Base-by-base conservation (phyloP, 352 stramenopile species). In the Pythium guiyangense region DNA sequence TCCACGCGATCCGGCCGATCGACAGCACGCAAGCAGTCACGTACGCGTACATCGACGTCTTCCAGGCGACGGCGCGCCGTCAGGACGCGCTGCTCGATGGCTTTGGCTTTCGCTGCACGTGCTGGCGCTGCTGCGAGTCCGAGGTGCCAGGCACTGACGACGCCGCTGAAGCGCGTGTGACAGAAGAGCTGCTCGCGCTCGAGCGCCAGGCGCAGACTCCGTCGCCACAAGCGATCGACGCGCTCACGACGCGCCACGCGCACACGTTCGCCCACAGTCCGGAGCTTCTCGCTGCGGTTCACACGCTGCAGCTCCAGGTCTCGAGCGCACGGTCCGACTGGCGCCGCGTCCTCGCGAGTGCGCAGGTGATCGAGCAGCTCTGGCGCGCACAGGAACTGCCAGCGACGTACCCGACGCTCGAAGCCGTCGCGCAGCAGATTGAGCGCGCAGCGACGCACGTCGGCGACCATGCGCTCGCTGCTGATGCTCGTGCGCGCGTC, bases 41-140 rank as follows among this genome's bases (percentile, higher is more conserved):
- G 52, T 85, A 71, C 48, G 69, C 80, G 20, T 87, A 87, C 58
- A 59, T 90, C 44, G 77, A 88, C 26, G 52, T 88, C 14, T 57
- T 71, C 15, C 71, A 81, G n/a, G 52, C 66, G 3, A 64, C 49
- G 52, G 43, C 59, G 10, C 55, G 66, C 43, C 76, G 77, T 14
- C 76, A 74, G 51, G 42, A 64, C 20, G 44, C 71, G 15, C 64
- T 88, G 15, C 35, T 22, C 1, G 57, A 64, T 22, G 74, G 65
- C 5, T 90, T 90, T 51, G 75, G 69, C 14, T 88, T 90, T 45
- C 48, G 59, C 1, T 90, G 80, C 31, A 15, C 52, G 14, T 90
- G 77, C 29, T 31, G 44, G 25, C 74, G 77, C 25, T 90, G 80
- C 27, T 62, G 50, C 22, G 49, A 57, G 50, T 63, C 72, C 39